Conservation (phyloP, 768 basidiomycete genomes). For the Mycena belliarum region DNA sequence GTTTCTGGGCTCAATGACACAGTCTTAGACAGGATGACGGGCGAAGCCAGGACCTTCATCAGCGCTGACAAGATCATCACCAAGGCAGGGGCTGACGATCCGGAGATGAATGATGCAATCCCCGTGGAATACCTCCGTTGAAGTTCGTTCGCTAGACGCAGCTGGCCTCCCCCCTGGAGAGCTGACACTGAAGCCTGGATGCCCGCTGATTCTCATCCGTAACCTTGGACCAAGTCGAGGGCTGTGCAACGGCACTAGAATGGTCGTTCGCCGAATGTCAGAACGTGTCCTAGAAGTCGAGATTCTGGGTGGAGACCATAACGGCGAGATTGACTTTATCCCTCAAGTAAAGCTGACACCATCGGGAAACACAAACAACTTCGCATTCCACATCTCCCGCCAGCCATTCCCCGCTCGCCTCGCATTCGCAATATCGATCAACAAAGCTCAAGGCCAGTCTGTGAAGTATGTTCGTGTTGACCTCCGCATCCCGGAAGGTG, state of each 20-base stretch:
- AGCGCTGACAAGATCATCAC: too few relatives aligned
- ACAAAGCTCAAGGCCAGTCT: neutral
- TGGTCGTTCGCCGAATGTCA: neutral
- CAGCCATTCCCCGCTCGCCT: neutral
- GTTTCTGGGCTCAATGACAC: neutral
- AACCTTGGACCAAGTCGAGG: neutral
- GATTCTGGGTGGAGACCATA: neutral
- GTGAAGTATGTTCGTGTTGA: neutral
- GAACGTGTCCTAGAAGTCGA: neutral
- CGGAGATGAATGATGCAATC: neutral
- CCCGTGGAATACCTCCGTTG: neutral
- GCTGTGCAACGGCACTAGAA: neutral
- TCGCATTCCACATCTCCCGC: neutral
- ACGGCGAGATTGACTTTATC: neutral
- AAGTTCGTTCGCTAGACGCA: neutral
- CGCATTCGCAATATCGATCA: neutral
- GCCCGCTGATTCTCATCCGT: neutral
- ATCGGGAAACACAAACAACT: neutral
- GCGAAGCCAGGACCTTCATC: constrained; percentile 4
- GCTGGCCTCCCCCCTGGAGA: neutral
- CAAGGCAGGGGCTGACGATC: neutral
- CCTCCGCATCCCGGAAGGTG: neutral
- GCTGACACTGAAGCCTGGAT: neutral
- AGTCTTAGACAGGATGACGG: neutral
- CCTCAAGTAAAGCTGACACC: neutral